Conservation (phyloP, 192 early-diverging fungal species). For the Coemansia sp. region DNA sequence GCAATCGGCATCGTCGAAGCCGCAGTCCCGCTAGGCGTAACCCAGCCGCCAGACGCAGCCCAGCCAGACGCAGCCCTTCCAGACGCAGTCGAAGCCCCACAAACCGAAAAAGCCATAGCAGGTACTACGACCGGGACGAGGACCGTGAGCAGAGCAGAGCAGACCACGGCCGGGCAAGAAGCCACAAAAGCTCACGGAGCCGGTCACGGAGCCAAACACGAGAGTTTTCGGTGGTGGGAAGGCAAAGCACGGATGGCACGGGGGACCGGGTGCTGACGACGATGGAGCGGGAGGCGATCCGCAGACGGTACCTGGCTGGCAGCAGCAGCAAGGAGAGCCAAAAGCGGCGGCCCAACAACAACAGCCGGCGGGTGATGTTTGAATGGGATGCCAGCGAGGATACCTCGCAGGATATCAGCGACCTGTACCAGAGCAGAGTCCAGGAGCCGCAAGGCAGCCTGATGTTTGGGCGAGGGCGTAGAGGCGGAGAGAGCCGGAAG, state of each 20-base stretch:
- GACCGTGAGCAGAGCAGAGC: conserved; percentile 9
- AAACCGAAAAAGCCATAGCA: conserved; percentile 7
- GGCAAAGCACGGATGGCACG: conserved; percentile 29
- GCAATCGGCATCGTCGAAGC: conserved; percentile 1
- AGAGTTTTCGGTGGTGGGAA: conserved; percentile 25
- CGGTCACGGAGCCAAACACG: conserved; percentile 9
- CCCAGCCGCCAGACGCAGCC: conserved; percentile 16
- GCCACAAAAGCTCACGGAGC: conserved; percentile 1
- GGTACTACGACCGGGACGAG: conserved; percentile 25
- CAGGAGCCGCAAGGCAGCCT: conserved; percentile 56
- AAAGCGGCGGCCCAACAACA: conserved; percentile 64
- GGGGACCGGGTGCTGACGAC: conserved; percentile 52
- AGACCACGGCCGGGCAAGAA: conserved; percentile 2
- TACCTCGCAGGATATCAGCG: conserved; percentile 90
- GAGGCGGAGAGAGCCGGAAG: conserved; percentile 7
- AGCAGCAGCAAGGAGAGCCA: conserved; percentile 71
- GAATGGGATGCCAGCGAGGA: conserved; percentile 97
- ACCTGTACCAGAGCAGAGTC: conserved; percentile 76
- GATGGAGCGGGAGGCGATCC: conserved; percentile 62
- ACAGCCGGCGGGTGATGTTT: conserved; percentile 96
- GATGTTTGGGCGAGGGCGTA: conserved; percentile 75
- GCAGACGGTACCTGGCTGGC: conserved; percentile 82
- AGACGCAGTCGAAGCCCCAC: conserved; percentile 9
- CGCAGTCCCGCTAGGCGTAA: not conserved
- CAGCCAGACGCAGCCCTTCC: not conserved